These are phyloP conservation scores for Aspergillus bertholletiae DNA, from an alignment of 495 filamentous ascomycete genomes.

Conservation along the genomic window DNA sequence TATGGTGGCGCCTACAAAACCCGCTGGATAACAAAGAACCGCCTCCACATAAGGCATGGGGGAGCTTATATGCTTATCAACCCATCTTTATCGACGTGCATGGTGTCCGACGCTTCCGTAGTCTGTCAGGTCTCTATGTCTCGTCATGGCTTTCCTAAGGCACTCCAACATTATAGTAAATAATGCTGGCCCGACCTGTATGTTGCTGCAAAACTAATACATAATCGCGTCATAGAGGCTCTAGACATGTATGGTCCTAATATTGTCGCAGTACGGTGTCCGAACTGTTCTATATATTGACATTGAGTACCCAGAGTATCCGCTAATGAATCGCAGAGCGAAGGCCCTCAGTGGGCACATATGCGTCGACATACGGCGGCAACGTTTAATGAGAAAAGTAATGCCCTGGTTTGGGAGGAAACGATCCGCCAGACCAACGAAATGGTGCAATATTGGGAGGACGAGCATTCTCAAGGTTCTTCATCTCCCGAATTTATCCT, in stretches of 20 bases:
- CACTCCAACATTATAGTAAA: slow-evolving; percentile 32
- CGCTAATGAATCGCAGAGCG: slow-evolving; percentile 16
- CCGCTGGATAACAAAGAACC: slow-evolving; percentile 30
- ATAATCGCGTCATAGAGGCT: slow-evolving; percentile 25
- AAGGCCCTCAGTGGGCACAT: slow-evolving; percentile 41
- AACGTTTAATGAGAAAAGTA: slow-evolving; percentile 49
- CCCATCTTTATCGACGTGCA: slow-evolving; percentile 36
- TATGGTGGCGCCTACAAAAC: neutral
- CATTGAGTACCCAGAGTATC: neutral
- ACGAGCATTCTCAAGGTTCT: slow-evolving; percentile 10
- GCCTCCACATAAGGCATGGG: slow-evolving; percentile 35
- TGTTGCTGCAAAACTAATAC: neutral
- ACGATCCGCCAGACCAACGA: slow-evolving; percentile 20
- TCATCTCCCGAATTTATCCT: neutral
- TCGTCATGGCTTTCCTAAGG: slow-evolving; percentile 39
- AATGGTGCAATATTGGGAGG: slow-evolving; percentile 35
- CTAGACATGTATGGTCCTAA: slow-evolving; percentile 47
- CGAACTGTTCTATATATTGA: neutral
- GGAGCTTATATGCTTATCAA: slow-evolving; percentile 36
- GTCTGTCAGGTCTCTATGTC: slow-evolving; percentile 29
- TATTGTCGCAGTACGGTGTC: slow-evolving; percentile 31
- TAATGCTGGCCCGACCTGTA: slow-evolving; percentile 3
- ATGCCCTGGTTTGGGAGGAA: slow-evolving; percentile 42
- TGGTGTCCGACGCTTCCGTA: slow-evolving; percentile 35
- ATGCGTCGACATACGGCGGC: slow-evolving; percentile 39